These are phyloP conservation scores for Pythium folliculosum DNA, from an alignment of 352 stramenopile genomes.

Conservation along the genomic window DNA sequence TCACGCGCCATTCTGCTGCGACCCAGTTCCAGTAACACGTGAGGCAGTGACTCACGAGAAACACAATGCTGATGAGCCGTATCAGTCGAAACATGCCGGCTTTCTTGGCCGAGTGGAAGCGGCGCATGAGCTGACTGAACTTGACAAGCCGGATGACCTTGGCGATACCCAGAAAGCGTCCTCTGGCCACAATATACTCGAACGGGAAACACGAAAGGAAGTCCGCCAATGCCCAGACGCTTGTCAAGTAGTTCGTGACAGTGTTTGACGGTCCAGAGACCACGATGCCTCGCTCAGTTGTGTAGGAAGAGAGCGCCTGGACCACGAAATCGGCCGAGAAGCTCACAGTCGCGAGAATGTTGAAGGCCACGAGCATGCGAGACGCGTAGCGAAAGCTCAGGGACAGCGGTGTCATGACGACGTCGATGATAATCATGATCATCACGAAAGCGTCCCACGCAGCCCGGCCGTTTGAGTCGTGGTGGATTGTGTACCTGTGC, in stretches of 20 bases:
- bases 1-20: slow-evolving; percentile 42
- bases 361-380: slow-evolving; percentile 32
- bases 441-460: slow-evolving; percentile 63
- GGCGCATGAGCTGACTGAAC: slow-evolving; percentile 55
- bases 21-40: slow-evolving; percentile 69
- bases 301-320: slow-evolving; percentile 60
- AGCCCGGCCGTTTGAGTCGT: slow-evolving; percentile 43
- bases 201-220: slow-evolving; percentile 75
- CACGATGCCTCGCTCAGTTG: slow-evolving; percentile 49
- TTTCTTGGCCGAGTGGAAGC: slow-evolving; percentile 66
- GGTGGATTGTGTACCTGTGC: slow-evolving; percentile 46
- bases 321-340: slow-evolving; percentile 63
- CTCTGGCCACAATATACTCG: slow-evolving; percentile 41
- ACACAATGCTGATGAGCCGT: slow-evolving; percentile 48
- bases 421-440: slow-evolving; percentile 53
- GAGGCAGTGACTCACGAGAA: slow-evolving; percentile 57
- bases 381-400: slow-evolving; percentile 49
- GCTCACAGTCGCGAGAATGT: slow-evolving; percentile 41
- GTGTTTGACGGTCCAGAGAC: slow-evolving; percentile 48
- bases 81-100: slow-evolving; percentile 59
- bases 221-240: slow-evolving; percentile 55
- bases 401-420: slow-evolving; percentile 53
- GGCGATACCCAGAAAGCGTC: slow-evolving; percentile 56
- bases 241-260: slow-evolving; percentile 51
- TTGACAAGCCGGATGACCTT: slow-evolving; percentile 72